Evolutionary conservation across 2,329 filamentous ascomycete species (phyloP), one percentile per base, ranked within the genome.

Genomic region (Exophiala mesophila): DNA sequence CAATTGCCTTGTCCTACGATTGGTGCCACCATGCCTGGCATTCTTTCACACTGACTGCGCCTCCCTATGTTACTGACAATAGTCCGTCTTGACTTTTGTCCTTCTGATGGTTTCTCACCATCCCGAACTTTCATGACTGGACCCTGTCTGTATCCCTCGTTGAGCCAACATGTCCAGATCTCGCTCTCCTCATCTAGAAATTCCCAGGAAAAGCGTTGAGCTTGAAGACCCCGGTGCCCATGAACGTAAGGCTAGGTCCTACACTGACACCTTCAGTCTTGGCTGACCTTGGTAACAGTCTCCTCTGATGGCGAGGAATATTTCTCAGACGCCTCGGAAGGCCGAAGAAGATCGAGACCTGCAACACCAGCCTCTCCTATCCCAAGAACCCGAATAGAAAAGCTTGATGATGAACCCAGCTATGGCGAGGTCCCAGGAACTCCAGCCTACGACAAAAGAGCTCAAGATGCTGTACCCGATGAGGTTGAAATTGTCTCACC

Each of bases 271-370:
- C 21, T 18, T 33, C 4, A 9, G 15, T 9, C 10, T 13, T n/a
- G 17, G 57, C 53, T 43, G 29, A 49, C 54, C 46, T 20, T 21
- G 37, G 17, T 21, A 10, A 30, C 23, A 58, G 62, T 66, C 59
- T 68, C 60, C 34, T 74, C 72, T 29, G 73, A 73, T 44, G 74
- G 72, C 37, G 69, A 77, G 36, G 79, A 82, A 49, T 76, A 82
- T 62, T 83, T 82, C 61, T 80, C 78, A 34, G 79, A 82, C 57
- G 79, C 79, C 43, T 76, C 71, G 31, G 79, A 82, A 66, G 78
- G 76, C 54, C 63, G 63, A 33, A 48, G 54, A 21, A 53, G 49
- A 26, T 59, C 60, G 55, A 56, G 51, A 57, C 56, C 60, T 44
- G 52, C 54, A 48, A 63, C 60, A 50, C 59, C 56, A 49, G 63